These are phyloP conservation scores for Arabis hirsuta DNA, from an alignment of 345 rosid species.

Conservation along the genomic window DNA sequence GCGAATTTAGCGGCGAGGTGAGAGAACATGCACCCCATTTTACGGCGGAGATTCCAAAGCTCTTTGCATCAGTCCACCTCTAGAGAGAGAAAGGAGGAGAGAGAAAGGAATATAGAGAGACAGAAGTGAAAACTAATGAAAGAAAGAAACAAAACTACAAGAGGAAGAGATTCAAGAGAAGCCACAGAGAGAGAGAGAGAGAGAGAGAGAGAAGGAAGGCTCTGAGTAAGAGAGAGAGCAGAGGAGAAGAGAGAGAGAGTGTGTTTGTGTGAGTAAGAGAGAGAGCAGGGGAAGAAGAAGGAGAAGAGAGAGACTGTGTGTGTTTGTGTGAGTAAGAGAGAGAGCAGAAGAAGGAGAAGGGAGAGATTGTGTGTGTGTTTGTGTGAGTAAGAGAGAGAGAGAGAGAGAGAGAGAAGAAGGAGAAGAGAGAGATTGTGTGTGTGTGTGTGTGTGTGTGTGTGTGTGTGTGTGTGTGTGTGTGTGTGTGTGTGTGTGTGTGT, in stretches of 20 bases:
- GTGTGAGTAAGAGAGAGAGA: background rate
- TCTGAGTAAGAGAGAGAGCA: conserved; percentile 12
- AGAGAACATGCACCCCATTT: conserved; percentile 96
- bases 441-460: too few relatives aligned
- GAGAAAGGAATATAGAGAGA: conserved; percentile 13
- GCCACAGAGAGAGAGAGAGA: background rate
- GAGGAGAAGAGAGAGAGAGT: background rate
- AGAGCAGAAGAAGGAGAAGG: conserved; percentile 21
- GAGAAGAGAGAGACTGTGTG: background rate
- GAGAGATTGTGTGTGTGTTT: background rate
- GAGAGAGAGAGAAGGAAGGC: conserved; percentile 19
- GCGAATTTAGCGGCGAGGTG: conserved; percentile 96
- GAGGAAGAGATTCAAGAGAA: conserved; percentile 10
- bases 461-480: too few relatives aligned
- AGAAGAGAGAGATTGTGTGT: conserved; percentile 17
- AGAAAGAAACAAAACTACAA: background rate
- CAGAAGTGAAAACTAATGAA: background rate
- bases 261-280: background rate
- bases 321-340: background rate
- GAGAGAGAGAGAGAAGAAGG: conserved; percentile 13
- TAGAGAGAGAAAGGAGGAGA: conserved; percentile 14
- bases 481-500: conserved; percentile 19
- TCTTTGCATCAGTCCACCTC: conserved; percentile 30
- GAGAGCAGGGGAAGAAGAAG: conserved; percentile 19
- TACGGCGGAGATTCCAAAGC: conserved; percentile 40